Evolutionary conservation across 2,329 filamentous ascomycete species (phyloP), one percentile per base, ranked within the genome.

Genomic region (Neocucurbitaria cava): DNA sequence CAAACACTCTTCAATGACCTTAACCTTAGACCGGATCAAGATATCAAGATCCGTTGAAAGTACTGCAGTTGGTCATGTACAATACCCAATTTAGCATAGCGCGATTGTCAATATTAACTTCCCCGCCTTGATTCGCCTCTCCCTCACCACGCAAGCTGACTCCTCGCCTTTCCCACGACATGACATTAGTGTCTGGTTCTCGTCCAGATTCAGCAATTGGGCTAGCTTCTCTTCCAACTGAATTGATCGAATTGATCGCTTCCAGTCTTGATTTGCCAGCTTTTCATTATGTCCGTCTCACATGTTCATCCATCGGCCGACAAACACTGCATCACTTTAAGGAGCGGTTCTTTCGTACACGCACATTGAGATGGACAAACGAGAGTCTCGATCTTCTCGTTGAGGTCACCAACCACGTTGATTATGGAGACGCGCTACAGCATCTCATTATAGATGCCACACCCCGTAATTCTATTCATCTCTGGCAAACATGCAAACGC

Each of bases 401-500:
- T 8, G 50, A 59, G 9, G 56, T 70, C 46, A 54, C 62, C 2
- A 54, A 46, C 11, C 56, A 66, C 44, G 10, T 46, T 5, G n/a
- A 48, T 11, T 64, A 70, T 28, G 63, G 63, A 13, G 17, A 35
- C 35, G 47, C 51, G 13, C 41, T 72, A 2, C 60, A 54, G 2
- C 43, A 64, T 23, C 60, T 72, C 6, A 46, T 64, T 31, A 61
- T 73, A 15, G 66, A 72, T 39, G 64, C 69, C 2, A 72, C 71
- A 6, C 71, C 71, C 0, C 39, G 53, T 8, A 54, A 67, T 38
- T 62, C 66, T 0, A 66, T 69, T 8, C 36, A 31, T 11, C 44
- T 70, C 3, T 72, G 69, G 70, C 52, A 62, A 24, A 41, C 65
- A 18, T 53, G 53, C 20, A 58, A 54, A 28, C 46, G 42, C n/a